Evolutionary conservation across 805 yeast species (phyloP), one percentile per base, ranked within the genome.

Genomic region (Cyberlindnera japonica): DNA sequence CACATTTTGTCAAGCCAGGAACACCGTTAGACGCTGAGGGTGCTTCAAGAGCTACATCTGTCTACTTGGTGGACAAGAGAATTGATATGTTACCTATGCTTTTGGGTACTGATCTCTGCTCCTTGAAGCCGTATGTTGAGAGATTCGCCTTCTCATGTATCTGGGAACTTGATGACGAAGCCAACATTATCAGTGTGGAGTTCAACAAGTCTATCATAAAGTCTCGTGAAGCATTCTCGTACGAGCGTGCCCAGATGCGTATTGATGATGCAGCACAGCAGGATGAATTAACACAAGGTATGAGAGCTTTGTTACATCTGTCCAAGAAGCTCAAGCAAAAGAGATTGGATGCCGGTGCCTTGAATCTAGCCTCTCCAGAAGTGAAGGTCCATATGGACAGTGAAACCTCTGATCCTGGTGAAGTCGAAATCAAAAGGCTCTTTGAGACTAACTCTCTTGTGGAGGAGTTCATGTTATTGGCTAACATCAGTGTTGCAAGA

Each of bases 51-150:
- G 98, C 97, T 55, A 93, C 99, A 0, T 90, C 99, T 5, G 97
- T 93, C 3, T 93, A 93, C 64, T 71, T 93, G 41, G 99, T 93
- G 12, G 99, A 93, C 61, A 91, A 93, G 64, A 85, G 99, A 74
- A 93, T 93, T 53, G 99, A 93, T 72, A 93, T 93, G 99, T 71
- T 93, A 48, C 99, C 99, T 6, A 79, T 85, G 81, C 65, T 93
- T 33, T 72, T 93, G 42, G 98, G 99, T 61, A 93, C 99, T 4
- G 93, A 93, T 61, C 67, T 93, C 54, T 93, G 99, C 70, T 93
- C 99, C 5, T 73, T 93, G 57, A 84, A 85, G 57, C 97, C 98
- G 5, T 82, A 87, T 57, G 97, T 93, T 31, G 99, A 93, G 49
- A 77, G 99, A 62, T 93, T 79, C 68, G 95, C 99, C 1, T 93